phyloP scores from a whole-genome alignment of 106 monocot genomes.

The Dioscorea dumetorum region DNA sequence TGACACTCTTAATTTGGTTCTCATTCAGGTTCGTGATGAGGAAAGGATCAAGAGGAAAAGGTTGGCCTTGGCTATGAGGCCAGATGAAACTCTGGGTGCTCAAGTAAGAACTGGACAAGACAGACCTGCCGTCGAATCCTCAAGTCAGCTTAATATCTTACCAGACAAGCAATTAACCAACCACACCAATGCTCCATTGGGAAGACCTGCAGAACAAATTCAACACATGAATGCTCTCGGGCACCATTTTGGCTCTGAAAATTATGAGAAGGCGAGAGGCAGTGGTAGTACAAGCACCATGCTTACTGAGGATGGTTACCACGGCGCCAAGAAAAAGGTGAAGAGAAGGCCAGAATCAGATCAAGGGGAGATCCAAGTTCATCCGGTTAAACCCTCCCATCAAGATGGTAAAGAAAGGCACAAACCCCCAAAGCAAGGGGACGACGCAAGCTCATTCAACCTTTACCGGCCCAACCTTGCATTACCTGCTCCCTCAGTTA shows the following conservation, averaged over 20 bases:
- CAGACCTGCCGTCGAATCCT: conserved; percentile 11
- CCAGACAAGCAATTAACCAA: conserved; percentile 20
- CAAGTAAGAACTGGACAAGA: conserved; percentile 26
- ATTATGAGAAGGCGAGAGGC: conserved; percentile 22
- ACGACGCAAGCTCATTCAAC: conserved; percentile 18
- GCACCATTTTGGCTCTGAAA: conserved; percentile 15
- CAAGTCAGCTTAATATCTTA: conserved; percentile 3
- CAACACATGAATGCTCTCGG: conserved; percentile 20
- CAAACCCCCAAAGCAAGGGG: conserved; percentile 18
- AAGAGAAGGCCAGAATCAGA: conserved; percentile 73
- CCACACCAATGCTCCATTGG: conserved; percentile 10
- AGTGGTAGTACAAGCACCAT: neutral
- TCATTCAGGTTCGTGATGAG: conserved; percentile 46
- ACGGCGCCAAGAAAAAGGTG: conserved; percentile 36
- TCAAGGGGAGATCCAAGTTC: conserved; percentile 17
- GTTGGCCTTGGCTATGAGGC: conserved; percentile 16
- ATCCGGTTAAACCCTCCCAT: conserved; percentile 16
- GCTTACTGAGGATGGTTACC: conserved; percentile 19
- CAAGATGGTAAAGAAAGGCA: conserved; percentile 21
- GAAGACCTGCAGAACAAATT: conserved; percentile 17
- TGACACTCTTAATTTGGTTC: neutral
- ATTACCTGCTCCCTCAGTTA: conserved; percentile 12
- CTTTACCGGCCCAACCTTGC: conserved; percentile 15
- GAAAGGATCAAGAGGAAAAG: conserved; percentile 77
- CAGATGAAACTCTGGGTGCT: conserved; percentile 12